Conservation (phyloP, 805 yeast genomes). For the Saturnispora ahearnii region DNA sequence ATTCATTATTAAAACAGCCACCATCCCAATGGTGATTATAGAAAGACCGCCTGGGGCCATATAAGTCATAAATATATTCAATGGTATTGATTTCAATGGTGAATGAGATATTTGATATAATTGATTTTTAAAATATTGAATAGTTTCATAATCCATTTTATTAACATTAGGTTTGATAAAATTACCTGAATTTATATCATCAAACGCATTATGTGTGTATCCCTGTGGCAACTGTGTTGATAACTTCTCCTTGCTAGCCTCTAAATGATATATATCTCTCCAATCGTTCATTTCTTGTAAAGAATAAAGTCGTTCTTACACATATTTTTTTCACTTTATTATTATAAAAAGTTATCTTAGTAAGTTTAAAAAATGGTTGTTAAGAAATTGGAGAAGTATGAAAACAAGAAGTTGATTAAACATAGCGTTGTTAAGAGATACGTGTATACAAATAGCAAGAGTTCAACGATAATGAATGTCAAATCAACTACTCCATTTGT, state of each 20-base stretch:
- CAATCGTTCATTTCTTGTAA: background rate
- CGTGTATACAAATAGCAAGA: constrained; percentile 30
- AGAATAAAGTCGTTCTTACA: background rate
- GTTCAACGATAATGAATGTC: constrained; percentile 44
- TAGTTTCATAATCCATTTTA: constrained; percentile 26
- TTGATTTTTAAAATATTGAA: constrained; percentile 44
- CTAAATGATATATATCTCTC: background rate
- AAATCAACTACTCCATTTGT: constrained; percentile 64
- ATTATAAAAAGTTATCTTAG: background rate
- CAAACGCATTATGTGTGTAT: background rate
- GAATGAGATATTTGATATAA: constrained; percentile 82
- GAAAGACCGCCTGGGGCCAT: constrained; percentile 90
- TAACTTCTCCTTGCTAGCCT: background rate
- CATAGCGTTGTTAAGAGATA: constrained; percentile 45
- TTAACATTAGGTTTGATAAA: background rate
- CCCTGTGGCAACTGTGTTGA: background rate
- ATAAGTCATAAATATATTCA: constrained; percentile 84
- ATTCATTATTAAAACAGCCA: constrained; percentile 69
- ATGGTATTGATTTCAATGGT: constrained; percentile 79
- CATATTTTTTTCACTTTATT: background rate
- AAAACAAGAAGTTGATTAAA: constrained; percentile 34
- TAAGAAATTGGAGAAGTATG: constrained; percentile 1
- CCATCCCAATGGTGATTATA: constrained; percentile 84
- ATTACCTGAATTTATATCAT: background rate
- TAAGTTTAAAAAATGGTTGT: background rate